These are phyloP conservation scores for Colletotrichum eleusines DNA, from an alignment of 2,329 filamentous ascomycete species.

Conservation along the genomic window DNA sequence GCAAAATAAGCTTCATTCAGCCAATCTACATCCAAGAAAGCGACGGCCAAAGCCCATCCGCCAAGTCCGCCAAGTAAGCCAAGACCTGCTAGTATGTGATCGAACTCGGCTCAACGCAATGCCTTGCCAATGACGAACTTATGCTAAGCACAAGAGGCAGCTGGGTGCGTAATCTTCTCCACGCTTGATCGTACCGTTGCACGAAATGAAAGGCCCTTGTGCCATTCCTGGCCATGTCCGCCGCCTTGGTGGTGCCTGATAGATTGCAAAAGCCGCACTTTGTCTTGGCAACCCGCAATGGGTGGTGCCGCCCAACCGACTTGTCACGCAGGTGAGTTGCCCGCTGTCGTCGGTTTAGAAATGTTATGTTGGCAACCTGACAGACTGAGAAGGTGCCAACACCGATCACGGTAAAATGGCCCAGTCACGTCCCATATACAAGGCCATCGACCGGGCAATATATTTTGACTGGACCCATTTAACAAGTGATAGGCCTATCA, in stretches of 20 bases:
- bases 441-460: background rate
- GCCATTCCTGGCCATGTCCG: conserved; percentile 21
- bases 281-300: conserved; percentile 27
- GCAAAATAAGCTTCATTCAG: conserved; percentile 32
- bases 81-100: conserved; percentile 25
- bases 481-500: background rate
- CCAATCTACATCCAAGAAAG: conserved; percentile 24
- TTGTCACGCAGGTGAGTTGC: conserved; percentile 22
- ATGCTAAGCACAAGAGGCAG: conserved; percentile 30
- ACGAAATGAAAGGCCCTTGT: conserved; percentile 9
- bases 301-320: conserved; percentile 24
- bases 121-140: conserved; percentile 25
- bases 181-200: conserved; percentile 12
- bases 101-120: conserved; percentile 1
- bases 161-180: conserved; percentile 19
- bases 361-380: conserved; percentile 9
- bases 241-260: conserved; percentile 37
- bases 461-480: conserved; percentile 25
- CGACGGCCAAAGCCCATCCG: background rate
- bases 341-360: conserved; percentile 26
- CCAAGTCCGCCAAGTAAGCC: conserved; percentile 15
- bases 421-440: conserved; percentile 5
- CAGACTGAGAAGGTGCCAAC: conserved; percentile 24
- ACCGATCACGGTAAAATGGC: conserved; percentile 1
- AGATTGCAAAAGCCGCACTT: conserved; percentile 34